These are phyloP conservation scores for Ceriops decandra DNA, from an alignment of 345 rosid genomes.

Conservation along the genomic window DNA sequence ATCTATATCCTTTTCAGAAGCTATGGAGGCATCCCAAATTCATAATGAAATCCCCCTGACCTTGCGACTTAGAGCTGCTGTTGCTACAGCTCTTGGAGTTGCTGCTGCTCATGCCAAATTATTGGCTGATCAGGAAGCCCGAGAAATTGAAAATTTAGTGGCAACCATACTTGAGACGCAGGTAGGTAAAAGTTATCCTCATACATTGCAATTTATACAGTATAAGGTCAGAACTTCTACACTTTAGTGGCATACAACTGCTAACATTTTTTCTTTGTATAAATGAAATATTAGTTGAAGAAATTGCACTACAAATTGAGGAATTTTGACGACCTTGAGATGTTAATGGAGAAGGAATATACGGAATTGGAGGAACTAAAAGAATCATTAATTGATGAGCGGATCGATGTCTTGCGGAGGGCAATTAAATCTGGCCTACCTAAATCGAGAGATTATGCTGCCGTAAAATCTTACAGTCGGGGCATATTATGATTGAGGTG, in stretches of 20 bases:
- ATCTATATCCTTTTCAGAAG: conserved; percentile 34
- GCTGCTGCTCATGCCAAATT: conserved; percentile 76
- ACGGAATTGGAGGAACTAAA: conserved; percentile 49
- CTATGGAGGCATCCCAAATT: conserved; percentile 29
- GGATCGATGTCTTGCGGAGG: conserved; percentile 31
- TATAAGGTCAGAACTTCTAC: background rate
- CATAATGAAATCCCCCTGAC: conserved; percentile 50
- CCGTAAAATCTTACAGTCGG: conserved; percentile 25
- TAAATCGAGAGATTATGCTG: conserved; percentile 54
- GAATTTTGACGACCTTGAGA: conserved; percentile 59
- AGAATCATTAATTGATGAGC: conserved; percentile 30
- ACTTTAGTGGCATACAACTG: conserved; percentile 2
- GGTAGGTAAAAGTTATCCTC: conserved; percentile 33
- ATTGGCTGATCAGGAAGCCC: conserved; percentile 84
- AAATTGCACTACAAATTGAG: conserved; percentile 63
- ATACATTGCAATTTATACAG: background rate
- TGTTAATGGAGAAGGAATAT: conserved; percentile 74
- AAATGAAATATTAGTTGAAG: conserved; percentile 49
- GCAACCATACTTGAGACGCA: conserved; percentile 65
- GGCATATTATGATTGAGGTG: conserved; percentile 10
- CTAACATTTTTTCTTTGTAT: conserved; percentile 11
- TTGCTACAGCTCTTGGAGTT: conserved; percentile 75
- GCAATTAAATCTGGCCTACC: conserved; percentile 47
- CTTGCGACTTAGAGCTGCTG: conserved; percentile 66
- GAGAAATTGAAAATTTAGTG: conserved; percentile 60